These are phyloP conservation scores for Aspergillus ochraceoroseus DNA, from an alignment of 2,329 filamentous ascomycete species.

Conservation along the genomic window DNA sequence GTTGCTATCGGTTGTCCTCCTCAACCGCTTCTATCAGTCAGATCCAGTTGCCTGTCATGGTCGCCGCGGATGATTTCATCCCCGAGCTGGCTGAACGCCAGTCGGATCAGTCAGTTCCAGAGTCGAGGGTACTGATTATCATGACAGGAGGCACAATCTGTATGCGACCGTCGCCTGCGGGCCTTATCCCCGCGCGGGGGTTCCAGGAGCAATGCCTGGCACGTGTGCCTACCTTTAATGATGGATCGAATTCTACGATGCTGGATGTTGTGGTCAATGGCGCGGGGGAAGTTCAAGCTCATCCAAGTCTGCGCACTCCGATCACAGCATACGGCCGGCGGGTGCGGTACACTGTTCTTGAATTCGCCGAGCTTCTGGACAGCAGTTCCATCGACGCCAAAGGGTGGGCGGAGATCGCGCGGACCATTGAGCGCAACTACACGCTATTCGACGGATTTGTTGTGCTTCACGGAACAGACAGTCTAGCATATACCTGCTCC, in stretches of 20 bases:
- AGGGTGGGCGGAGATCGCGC: slow-evolving; percentile 80
- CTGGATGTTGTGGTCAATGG: slow-evolving; percentile 54
- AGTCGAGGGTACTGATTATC: slow-evolving; percentile 80
- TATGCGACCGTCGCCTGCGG: slow-evolving; percentile 77
- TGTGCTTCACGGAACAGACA: slow-evolving; percentile 85
- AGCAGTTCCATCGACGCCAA: slow-evolving; percentile 82
- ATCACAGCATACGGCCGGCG: slow-evolving; percentile 73
- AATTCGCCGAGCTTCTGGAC: slow-evolving; percentile 80
- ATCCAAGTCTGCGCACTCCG: slow-evolving; percentile 72
- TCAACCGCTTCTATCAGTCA: too few species aligned
- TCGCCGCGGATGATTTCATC: slow-evolving; percentile 17
- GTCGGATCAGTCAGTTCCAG: slow-evolving; percentile 46
- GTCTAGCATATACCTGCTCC: slow-evolving; percentile 80
- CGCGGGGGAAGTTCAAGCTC: slow-evolving; percentile 45
- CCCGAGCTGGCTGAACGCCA: slow-evolving; percentile 23
- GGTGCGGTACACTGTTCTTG: slow-evolving; percentile 76
- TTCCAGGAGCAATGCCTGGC: slow-evolving; percentile 81
- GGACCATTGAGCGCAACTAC: slow-evolving; percentile 77
- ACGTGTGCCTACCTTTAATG: slow-evolving; percentile 79
- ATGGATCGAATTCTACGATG: slow-evolving; percentile 57
- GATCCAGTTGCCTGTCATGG: slow-evolving; percentile 24
- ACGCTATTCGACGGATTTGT: slow-evolving; percentile 86
- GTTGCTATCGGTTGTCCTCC: too few species aligned
- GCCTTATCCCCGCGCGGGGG: slow-evolving; percentile 71
- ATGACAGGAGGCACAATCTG: slow-evolving; percentile 82